Evolutionary conservation across 1,284 basidiomycete genomes (phyloP).

Genomic region (Ganoderma lucidum): DNA sequence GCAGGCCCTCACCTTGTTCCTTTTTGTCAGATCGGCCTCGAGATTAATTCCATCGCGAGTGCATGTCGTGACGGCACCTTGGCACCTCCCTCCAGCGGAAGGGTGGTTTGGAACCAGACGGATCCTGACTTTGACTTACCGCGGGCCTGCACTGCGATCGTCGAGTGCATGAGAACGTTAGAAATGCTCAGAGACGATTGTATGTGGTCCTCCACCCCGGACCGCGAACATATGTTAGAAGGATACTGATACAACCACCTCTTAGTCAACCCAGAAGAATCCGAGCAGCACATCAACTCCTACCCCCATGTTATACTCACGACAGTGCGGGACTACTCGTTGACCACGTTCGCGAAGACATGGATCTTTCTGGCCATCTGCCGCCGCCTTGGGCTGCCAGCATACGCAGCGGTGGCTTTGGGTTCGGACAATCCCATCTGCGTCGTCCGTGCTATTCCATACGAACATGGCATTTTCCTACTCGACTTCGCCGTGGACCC

Average conservation of each 20-base stretch:
- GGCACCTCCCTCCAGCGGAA: slow-evolving; percentile 13
- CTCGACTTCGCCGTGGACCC: slow-evolving; percentile 9
- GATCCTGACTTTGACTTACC: slow-evolving; percentile 32
- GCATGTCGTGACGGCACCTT: slow-evolving; percentile 37
- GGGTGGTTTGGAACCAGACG: slow-evolving; percentile 22
- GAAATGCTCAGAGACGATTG: slow-evolving; percentile 21
- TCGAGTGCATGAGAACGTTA: slow-evolving; percentile 7
- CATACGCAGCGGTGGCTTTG: slow-evolving; percentile 49
- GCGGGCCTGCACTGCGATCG: slow-evolving; percentile 3
- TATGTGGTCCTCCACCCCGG: slow-evolving; percentile 7
- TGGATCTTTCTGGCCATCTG: slow-evolving; percentile 64
- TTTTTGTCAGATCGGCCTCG: slow-evolving; percentile 43
- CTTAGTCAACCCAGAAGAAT: slow-evolving; percentile 3
- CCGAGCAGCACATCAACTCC: slow-evolving; percentile 9
- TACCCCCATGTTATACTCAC: slow-evolving; percentile 13
- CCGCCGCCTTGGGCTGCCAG: slow-evolving; percentile 56
- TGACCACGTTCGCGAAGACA: slow-evolving; percentile 57
- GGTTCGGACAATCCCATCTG: slow-evolving; percentile 4
- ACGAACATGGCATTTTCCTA: neutral
- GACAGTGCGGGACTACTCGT: neutral
- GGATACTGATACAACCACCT: neutral
- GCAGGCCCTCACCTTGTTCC: neutral
- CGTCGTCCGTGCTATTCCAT: slow-evolving; percentile 3
- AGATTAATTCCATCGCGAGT: slow-evolving; percentile 49
- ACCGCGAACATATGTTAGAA: slow-evolving; percentile 16